Conservation (phyloP, 441 rosid genomes). For the Populus hybrid region DNA sequence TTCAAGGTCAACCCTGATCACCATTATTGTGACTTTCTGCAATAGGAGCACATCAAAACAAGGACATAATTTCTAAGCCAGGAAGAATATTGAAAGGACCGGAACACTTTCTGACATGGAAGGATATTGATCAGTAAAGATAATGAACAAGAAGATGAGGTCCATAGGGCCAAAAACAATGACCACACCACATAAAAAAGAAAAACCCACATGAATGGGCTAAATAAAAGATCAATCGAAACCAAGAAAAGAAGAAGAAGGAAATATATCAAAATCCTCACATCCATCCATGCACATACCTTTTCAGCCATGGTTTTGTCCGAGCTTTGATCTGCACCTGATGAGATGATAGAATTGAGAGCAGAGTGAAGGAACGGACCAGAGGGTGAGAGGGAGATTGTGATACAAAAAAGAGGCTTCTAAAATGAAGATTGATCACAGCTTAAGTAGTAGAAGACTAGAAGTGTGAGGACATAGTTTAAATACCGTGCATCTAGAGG, state of each 20-base stretch:
- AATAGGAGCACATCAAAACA: not conserved
- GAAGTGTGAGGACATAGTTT: no score
- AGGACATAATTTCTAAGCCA: no score
- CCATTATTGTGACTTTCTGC: constrained; percentile 47
- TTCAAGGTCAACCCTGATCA: constrained; percentile 57
- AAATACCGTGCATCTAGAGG: no score
- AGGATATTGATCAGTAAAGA: not conserved
- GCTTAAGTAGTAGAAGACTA: no score
- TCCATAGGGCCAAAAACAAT: not conserved
- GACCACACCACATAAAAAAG: not conserved
- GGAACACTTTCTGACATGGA: not conserved
- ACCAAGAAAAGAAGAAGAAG: no score
- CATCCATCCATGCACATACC: not conserved
- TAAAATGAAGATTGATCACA: no score
- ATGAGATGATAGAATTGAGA: not conserved
- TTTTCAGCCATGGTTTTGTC: not conserved
- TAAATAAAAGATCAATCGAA: no score
- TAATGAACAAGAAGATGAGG: not conserved
- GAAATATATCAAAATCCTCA: no score
- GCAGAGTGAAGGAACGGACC: no score
- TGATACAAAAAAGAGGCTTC: no score
- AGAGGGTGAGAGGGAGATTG: no score
- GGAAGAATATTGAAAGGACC: not conserved
- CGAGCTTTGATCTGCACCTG: no score
- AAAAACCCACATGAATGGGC: not conserved